Evolutionary conservation across 2,329 filamentous ascomycete species (phyloP).

Genomic region (Chaetomiaceae sp.): DNA sequence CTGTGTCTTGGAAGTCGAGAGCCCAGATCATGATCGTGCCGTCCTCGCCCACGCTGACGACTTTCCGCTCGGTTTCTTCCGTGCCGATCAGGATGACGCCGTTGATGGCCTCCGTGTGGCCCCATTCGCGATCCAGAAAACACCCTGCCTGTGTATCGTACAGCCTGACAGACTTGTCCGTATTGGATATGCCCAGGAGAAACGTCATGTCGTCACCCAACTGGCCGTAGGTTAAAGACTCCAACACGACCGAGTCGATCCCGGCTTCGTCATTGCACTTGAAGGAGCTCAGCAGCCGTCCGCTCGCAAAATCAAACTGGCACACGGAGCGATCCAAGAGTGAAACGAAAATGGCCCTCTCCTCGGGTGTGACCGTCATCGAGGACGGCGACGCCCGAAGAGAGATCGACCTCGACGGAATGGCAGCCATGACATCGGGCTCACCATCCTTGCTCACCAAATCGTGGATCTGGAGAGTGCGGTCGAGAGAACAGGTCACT

Average conservation of each 20-base stretch:
- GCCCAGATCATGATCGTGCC: conserved; percentile 80
- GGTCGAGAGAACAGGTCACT: conserved; percentile 82
- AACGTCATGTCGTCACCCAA: conserved; percentile 55
- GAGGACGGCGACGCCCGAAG: conserved; percentile 84
- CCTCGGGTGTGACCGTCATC: conserved; percentile 66
- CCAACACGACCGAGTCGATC: conserved; percentile 76
- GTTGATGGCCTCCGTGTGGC: conserved; percentile 90
- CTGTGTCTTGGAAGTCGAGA: conserved; percentile 46
- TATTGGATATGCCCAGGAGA: conserved; percentile 84
- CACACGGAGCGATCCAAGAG: conserved; percentile 56
- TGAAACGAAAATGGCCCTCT: conserved; percentile 53
- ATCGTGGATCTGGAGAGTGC: conserved; percentile 79
- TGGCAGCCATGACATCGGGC: conserved; percentile 64
- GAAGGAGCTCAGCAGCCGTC: conserved; percentile 67
- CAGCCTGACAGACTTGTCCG: conserved; percentile 88
- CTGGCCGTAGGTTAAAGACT: conserved; percentile 64
- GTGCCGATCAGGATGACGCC: conserved; percentile 69
- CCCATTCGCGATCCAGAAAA: conserved; percentile 85
- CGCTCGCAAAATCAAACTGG: conserved; percentile 60
- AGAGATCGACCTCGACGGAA: conserved; percentile 71
- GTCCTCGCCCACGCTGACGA: conserved; percentile 73
- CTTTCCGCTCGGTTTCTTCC: conserved; percentile 48
- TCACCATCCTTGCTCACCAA: conserved; percentile 64
- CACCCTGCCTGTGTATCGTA: conserved; percentile 75
- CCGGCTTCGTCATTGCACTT: conserved; percentile 77